A percentile compares a stretch with the other conserved stretches of the same genome.
Conservation (phyloP, 108 stramenopile genomes). For the Nannochloropsis gaditana region DNA sequence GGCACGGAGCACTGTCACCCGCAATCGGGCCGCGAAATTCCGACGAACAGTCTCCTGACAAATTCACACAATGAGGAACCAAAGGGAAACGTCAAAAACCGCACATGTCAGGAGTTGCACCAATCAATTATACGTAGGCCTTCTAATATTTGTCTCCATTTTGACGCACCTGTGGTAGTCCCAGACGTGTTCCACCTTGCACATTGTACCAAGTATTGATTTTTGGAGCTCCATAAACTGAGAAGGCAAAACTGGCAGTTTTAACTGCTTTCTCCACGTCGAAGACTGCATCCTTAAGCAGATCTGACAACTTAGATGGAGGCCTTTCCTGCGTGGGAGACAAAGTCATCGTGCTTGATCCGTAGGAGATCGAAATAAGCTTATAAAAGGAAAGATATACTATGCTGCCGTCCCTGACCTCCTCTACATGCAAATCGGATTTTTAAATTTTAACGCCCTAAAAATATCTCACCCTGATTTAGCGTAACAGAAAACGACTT, state of each 20-base stretch:
- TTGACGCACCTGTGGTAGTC: background rate
- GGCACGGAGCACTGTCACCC: background rate
- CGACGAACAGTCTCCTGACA: background rate
- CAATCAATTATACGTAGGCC: too few relatives aligned
- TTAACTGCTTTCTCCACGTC: background rate
- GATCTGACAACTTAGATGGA: background rate
- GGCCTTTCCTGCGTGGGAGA: background rate
- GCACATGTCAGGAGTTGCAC: too few relatives aligned
- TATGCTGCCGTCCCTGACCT: too few relatives aligned
- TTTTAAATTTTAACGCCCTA: too few relatives aligned
- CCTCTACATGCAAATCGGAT: too few relatives aligned
- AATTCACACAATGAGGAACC: too few relatives aligned
- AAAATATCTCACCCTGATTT: too few relatives aligned
- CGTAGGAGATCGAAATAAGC: too few relatives aligned
- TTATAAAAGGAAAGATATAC: too few relatives aligned
- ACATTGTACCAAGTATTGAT: background rate
- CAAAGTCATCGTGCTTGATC: background rate
- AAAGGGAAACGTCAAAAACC: too few relatives aligned
- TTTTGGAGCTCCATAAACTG: slow-evolving; percentile 3
- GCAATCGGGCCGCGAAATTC: background rate
- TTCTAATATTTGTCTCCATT: too few relatives aligned
- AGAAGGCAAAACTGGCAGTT: background rate
- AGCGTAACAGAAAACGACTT: too few relatives aligned
- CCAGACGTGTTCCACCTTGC: slow-evolving; percentile 13
- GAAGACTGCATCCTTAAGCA: background rate